These are phyloP conservation scores for Daldinia decipiens DNA, from an alignment of 495 filamentous ascomycete genomes.

Conservation along the genomic window DNA sequence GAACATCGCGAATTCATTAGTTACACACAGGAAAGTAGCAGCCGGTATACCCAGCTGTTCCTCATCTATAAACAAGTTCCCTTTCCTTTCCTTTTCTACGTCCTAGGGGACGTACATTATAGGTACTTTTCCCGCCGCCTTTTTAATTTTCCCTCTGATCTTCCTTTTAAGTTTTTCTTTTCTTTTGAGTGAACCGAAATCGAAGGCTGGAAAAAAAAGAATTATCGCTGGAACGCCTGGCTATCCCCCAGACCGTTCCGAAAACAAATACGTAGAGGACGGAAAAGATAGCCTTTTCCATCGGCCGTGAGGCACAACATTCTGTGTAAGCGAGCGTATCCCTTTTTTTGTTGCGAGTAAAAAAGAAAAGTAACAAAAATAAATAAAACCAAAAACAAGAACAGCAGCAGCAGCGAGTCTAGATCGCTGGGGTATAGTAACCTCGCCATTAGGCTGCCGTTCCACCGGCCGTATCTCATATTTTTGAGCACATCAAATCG, in stretches of 20 bases:
- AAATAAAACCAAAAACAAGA: not conserved
- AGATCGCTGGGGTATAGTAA: not conserved
- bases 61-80: slow-evolving; percentile 12
- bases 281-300: slow-evolving; percentile 12
- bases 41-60: not conserved
- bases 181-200: slow-evolving; percentile 10
- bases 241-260: slow-evolving; percentile 18
- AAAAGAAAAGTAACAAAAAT: not conserved
- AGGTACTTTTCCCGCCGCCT: slow-evolving; percentile 8
- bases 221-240: slow-evolving; percentile 19
- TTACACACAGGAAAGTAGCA: slow-evolving; percentile 8
- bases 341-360: slow-evolving; percentile 21
- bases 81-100: not conserved
- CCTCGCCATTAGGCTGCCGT: slow-evolving; percentile 1
- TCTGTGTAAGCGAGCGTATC: slow-evolving; percentile 38
- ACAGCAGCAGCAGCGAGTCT: not conserved
- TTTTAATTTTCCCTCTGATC: not conserved
- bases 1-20: slow-evolving; percentile 5
- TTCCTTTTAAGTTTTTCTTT: slow-evolving; percentile 14
- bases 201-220: slow-evolving; percentile 7
- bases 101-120: slow-evolving; percentile 1
- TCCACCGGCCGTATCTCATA: slow-evolving; percentile 9
- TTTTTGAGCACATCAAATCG: slow-evolving; percentile 25
- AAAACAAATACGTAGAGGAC: slow-evolving; percentile 1
- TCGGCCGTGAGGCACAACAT: slow-evolving; percentile 41